Conservation (phyloP, 768 basidiomycete species). For the Roridomyces roridus region DNA sequence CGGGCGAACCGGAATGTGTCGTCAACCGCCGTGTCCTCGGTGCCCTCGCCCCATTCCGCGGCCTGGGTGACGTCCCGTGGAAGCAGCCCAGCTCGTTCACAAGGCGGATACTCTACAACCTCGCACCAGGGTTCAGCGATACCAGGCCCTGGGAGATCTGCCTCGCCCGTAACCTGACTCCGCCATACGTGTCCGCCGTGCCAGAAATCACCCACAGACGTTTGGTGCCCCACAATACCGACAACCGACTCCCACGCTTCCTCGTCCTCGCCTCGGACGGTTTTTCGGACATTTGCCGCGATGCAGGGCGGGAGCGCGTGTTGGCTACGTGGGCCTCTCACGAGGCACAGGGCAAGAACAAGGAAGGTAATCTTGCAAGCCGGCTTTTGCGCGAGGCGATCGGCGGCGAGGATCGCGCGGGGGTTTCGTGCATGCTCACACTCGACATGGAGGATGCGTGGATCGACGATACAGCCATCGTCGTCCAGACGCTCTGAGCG, state of each 20-base stretch:
- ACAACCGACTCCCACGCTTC: constrained; percentile 46
- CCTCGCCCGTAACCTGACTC: constrained; percentile 63
- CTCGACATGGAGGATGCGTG: constrained; percentile 69
- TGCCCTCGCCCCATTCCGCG: constrained; percentile 78
- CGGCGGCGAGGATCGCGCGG: constrained; percentile 59
- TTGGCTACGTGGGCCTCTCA: constrained; percentile 58
- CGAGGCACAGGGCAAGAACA: constrained; percentile 30
- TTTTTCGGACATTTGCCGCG: constrained; percentile 64
- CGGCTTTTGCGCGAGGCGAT: constrained; percentile 61
- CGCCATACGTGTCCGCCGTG: constrained; percentile 69
- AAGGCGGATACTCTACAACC: constrained; percentile 68
- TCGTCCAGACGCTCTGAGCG: constrained; percentile 62
- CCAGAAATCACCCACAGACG: constrained; percentile 68
- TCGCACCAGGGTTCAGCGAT: constrained; percentile 66
- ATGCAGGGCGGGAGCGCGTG: constrained; percentile 51
- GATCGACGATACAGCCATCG: constrained; percentile 73
- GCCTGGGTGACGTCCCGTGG: constrained; percentile 74
- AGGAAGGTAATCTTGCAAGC: constrained; percentile 48
- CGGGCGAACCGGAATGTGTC: constrained; percentile 72
- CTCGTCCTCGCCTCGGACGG: constrained; percentile 73
- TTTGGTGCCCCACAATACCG: constrained; percentile 35
- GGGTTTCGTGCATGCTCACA: constrained; percentile 64
- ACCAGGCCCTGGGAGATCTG: constrained; percentile 73
- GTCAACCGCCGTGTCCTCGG: constrained; percentile 74
- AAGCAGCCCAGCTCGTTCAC: constrained; percentile 77